Conservation (phyloP, 2,329 filamentous ascomycete species). For the Fusarium sp. region DNA sequence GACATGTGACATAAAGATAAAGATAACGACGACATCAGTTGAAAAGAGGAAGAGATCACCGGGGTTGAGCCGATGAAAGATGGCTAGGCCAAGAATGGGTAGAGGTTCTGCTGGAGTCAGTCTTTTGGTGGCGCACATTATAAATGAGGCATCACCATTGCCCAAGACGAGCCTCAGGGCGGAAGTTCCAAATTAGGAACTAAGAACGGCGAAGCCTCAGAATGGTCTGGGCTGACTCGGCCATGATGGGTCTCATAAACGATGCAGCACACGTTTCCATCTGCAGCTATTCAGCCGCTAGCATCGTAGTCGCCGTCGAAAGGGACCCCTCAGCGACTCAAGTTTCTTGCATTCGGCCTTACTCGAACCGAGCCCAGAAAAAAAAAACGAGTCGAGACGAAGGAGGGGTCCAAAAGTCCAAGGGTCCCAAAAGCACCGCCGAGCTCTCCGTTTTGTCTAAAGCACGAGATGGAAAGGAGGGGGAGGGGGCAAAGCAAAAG, state of each 20-base stretch:
- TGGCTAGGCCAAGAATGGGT: constrained; percentile 28
- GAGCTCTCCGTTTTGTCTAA: constrained; percentile 27
- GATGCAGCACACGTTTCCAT: constrained; percentile 27
- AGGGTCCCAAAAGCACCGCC: constrained; percentile 33
- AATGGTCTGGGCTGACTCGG: not conserved
- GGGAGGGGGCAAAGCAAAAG: constrained; percentile 15
- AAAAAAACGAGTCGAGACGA: constrained; percentile 22
- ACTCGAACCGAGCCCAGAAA: constrained; percentile 31
- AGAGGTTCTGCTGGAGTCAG: constrained; percentile 6
- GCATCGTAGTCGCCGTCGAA: constrained; percentile 31
- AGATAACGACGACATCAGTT: not conserved
- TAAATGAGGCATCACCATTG: constrained; percentile 16
- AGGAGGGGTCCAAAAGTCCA: constrained; percentile 34
- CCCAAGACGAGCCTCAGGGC: constrained; percentile 5
- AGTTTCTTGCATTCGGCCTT: constrained; percentile 36
- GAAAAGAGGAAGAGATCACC: constrained; percentile 11
- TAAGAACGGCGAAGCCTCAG: not conserved
- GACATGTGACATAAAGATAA: constrained; percentile 11
- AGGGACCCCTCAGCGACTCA: constrained; percentile 18
- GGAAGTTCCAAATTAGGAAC: constrained; percentile 30
- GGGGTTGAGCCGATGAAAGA: constrained; percentile 16
- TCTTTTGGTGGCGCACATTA: constrained; percentile 20
- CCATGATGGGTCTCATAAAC: constrained; percentile 23
- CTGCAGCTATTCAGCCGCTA: constrained; percentile 27
- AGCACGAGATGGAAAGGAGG: constrained; percentile 30